Base-by-base conservation (phyloP, 2,329 filamentous ascomycete species). In the Exophiala lecanii-corni region DNA sequence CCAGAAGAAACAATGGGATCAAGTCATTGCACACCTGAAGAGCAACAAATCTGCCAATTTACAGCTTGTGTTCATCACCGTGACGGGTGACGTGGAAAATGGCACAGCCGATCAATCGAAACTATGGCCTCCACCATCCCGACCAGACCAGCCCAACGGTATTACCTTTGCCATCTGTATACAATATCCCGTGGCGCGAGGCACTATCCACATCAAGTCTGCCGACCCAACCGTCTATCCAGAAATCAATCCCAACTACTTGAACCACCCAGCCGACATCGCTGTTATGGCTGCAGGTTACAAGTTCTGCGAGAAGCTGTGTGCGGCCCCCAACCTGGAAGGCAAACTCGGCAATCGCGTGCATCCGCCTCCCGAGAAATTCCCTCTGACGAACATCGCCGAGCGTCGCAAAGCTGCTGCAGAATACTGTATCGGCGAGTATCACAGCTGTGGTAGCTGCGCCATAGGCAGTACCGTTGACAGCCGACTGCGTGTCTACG, bases 141-240 rank as follows among this genome's bases (percentile, higher is more conserved):
- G 49, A 43, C 57, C 33, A 1, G 61, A 57, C 2, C 74, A 69
- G 46, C 67, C 65, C 41, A 74, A 75, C 43, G 70, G 62, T 6
- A 73, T 69, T 2, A 66, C 75, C 61, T 50, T 75, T 0, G 67
- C 70, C 43, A 70, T 75, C 13, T 41, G 43, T 45, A 57, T 76
- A 1, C 72, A 75, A 46, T 74, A 76, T 55, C 73, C 74, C 0
- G 73, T 73, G 20, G 69, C 71, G 0, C 59, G 63, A 2, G 74
- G 74, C 0, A 68, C 62, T 2, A 61, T 76, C 7, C 74, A 77
- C 45, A 66, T 76, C 37, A 49, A 42, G 13, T 49, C 43, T 18
- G 18, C 41, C 20, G 58, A 62, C 3, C 58, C 57, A 0, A 48
- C 55, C 1, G 61, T 62, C 7, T 53, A 57, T 1, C 71, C 72